Base-by-base conservation (phyloP, 768 basidiomycete genomes). In the Hericium rajendrae region DNA sequence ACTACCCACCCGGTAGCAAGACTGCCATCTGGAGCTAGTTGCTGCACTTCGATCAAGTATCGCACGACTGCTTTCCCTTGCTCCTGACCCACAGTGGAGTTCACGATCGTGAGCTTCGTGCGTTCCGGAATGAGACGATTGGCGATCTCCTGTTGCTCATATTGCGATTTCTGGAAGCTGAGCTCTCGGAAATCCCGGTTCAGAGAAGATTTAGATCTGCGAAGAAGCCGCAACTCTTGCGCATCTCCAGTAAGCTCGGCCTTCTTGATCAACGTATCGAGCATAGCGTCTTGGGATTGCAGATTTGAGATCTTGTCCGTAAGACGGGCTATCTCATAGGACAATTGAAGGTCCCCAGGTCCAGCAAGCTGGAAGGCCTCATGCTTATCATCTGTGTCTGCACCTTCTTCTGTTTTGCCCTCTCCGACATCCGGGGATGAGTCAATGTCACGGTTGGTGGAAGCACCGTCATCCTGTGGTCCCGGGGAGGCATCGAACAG, bases 211-310 rank as follows among this genome's bases (percentile, higher is more conserved):
- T 88, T 90, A 2, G 93, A 94, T 64, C 83, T 88, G 59, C 76
- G 81, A 51, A 98, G 80, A 48, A 98, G 78, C 57, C 79, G 80
- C 20, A 95, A 78, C 70, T 98, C 94, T 64, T 88, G 85, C 1
- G 81, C 83, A 66, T 91, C 93, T 0, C 94, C 97, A 4, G 91
- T 91, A 40, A 98, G 73, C 66, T 98, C 97, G 1, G 97, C 97
- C 69, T 95, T 94, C 65, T 90, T 90, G 65, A 97, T 91, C 48
- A 98, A 74, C 1, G 85, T 88, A 59, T 90, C 86, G 4, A 99
- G 78, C 74, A 92, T 88, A 38, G 79, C 71, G 56, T 91, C 87
- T 64, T 98, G 97, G 1, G 82, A 78, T 61, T 90, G 82, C 13
- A 94, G 73, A 60, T 88, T 86, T 6, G 74, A 72, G 56, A 97